phyloP scores from a whole-genome alignment of 1,284 basidiomycete genomes.

The Earliella scabrosa region DNA sequence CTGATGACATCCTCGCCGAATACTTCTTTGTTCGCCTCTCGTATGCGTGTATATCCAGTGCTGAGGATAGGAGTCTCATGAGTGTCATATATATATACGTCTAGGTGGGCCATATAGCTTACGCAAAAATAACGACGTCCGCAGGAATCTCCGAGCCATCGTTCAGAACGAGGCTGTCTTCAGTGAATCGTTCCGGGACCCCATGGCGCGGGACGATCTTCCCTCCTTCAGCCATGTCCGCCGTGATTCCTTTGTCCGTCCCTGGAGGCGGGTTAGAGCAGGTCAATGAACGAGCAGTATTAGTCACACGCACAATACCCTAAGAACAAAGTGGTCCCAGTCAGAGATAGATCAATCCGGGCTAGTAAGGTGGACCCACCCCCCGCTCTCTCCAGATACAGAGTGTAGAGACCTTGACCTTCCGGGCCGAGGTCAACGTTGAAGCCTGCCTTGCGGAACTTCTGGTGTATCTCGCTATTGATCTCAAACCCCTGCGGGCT shows the following conservation, averaged over 20 bases:
- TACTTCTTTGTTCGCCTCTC: slow-evolving; percentile 34
- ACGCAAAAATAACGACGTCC: slow-evolving; percentile 51
- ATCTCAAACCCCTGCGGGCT: too few relatives aligned
- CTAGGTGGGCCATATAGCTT: neutral
- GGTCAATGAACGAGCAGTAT: neutral
- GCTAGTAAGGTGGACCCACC: neutral
- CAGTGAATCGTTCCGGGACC: slow-evolving; percentile 37
- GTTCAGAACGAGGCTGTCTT: slow-evolving; percentile 41
- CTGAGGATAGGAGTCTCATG: too few relatives aligned
- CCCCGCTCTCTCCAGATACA: slow-evolving; percentile 35
- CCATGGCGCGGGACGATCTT: slow-evolving; percentile 48
- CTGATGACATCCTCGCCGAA: slow-evolving; percentile 51
- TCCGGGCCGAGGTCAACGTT: slow-evolving; percentile 57
- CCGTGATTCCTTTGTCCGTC: slow-evolving; percentile 36
- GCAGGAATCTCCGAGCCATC: slow-evolving; percentile 49
- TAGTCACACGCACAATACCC: slow-evolving; percentile 18
- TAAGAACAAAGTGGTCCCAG: neutral
- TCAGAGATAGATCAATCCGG: neutral
- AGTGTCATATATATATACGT: too few relatives aligned
- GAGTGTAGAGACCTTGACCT: slow-evolving; percentile 51
- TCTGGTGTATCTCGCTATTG: too few relatives aligned
- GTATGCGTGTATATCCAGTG: slow-evolving; percentile 13
- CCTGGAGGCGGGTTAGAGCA: slow-evolving; percentile 12
- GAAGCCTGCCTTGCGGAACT: slow-evolving; percentile 55
- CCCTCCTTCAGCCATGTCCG: slow-evolving; percentile 41